Evolutionary conservation across 2,329 filamentous ascomycete species (phyloP).

Genomic region (Trichothecium sympodiale): DNA sequence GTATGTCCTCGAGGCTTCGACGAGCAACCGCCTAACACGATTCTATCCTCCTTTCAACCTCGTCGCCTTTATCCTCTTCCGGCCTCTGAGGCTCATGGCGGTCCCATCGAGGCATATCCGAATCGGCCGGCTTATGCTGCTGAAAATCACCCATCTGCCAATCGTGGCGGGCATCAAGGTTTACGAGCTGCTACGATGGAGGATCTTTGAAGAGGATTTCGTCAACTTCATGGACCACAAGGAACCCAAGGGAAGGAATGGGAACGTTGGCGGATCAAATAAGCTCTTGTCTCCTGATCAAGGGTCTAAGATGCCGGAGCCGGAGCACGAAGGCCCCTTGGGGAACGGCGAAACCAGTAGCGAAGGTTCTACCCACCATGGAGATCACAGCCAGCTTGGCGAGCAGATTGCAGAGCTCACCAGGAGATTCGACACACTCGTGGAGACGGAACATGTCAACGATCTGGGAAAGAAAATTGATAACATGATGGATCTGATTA

Average conservation of each 20-base stretch:
- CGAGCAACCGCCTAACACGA: slow-evolving; percentile 56
- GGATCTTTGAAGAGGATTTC: slow-evolving; percentile 28
- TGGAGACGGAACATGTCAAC: slow-evolving; percentile 34
- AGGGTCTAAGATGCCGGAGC: slow-evolving; percentile 4
- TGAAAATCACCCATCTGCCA: slow-evolving; percentile 54
- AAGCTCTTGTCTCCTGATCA: slow-evolving; percentile 9
- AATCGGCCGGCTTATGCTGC: slow-evolving; percentile 46
- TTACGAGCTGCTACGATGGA: slow-evolving; percentile 47
- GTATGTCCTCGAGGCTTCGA: slow-evolving; percentile 55
- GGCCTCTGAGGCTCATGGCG: slow-evolving; percentile 60
- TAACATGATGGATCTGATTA: slow-evolving; percentile 39
- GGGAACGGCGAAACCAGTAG: not conserved
- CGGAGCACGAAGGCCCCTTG: not conserved
- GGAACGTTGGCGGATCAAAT: slow-evolving; percentile 7
- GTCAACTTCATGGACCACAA: slow-evolving; percentile 37
- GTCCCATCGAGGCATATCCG: slow-evolving; percentile 54
- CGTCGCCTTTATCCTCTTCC: slow-evolving; percentile 58
- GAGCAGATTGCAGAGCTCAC: slow-evolving; percentile 42
- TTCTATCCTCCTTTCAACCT: slow-evolving; percentile 67
- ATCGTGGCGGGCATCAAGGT: slow-evolving; percentile 57
- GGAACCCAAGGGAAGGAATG: slow-evolving; percentile 12
- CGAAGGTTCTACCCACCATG: slow-evolving; percentile 12
- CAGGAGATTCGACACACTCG: slow-evolving; percentile 47
- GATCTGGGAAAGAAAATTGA: slow-evolving; percentile 49
- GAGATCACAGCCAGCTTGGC: slow-evolving; percentile 31